Evolutionary conservation across 2,329 filamentous ascomycete species (phyloP).

Genomic region (Fusarium sp.): DNA sequence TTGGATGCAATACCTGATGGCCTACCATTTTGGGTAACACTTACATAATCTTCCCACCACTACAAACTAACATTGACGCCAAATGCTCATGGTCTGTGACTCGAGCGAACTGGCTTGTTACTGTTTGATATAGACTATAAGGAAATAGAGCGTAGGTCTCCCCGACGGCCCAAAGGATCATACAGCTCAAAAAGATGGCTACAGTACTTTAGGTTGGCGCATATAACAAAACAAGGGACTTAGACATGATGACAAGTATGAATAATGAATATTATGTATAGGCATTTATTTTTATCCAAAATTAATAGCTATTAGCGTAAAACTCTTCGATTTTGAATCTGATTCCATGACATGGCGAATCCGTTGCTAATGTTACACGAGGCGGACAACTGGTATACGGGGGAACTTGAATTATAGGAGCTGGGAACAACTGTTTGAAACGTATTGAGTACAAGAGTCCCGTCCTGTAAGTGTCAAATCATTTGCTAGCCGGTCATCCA

Average conservation of each 20-base stretch:
- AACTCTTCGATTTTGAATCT: constrained; percentile 6
- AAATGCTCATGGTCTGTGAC: neutral
- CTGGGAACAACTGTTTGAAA: neutral
- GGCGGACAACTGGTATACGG: constrained; percentile 6
- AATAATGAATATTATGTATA: neutral
- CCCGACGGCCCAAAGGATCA: neutral
- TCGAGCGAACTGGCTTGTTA: neutral
- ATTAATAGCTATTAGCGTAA: neutral
- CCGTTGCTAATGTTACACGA: constrained; percentile 22
- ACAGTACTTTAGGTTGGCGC: no score
- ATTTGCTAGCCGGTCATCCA: constrained; percentile 81
- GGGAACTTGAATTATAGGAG: constrained; percentile 2
- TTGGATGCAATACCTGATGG: constrained; percentile 27
- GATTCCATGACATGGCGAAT: neutral
- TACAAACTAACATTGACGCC: neutral
- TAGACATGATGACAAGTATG: neutral
- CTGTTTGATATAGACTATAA: neutral
- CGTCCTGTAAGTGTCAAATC: neutral
- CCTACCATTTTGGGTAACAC: constrained; percentile 34
- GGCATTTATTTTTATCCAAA: constrained; percentile 6
- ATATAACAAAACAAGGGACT: neutral
- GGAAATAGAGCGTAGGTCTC: neutral
- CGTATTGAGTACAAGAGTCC: neutral
- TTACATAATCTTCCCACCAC: constrained; percentile 16
- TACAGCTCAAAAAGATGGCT: neutral